Evolutionary conservation across 2,329 filamentous ascomycete genomes (phyloP), one percentile per base, ranked within the genome.

Genomic region (Elsinoe arachidis): DNA sequence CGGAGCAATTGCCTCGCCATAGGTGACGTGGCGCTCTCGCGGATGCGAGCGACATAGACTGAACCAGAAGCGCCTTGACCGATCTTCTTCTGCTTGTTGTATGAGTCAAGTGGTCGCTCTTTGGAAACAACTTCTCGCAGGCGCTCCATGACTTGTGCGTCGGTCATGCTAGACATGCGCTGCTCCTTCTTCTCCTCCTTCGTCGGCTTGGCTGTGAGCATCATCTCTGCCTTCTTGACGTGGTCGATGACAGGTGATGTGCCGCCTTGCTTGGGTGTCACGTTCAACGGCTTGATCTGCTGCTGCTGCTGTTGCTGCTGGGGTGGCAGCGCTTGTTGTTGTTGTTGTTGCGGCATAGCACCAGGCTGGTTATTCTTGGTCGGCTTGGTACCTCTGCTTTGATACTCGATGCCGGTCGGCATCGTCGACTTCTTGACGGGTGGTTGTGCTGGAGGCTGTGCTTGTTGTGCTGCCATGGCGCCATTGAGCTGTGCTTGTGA

Each of bases 51-150:
- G 61, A 99, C 92, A 68, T 99, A 99, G 49, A 99, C 93, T 19
- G 92, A 97, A 58, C 93, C 93, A 61, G 93, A 99, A 57, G 93
- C 93, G 74, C 93, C 93, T 72, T 99, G 93, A 17, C 93, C 93
- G 72, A 99, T 97, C 80, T 99, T 99, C 81, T 96, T 96, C 75
- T 97, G 93, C 78, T 99, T 99, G 67, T 91, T 92, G 77, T 99
- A 99, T 21, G 91, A 96, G 63, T 95, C 78, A 66, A 95, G 87
- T 55, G 93, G 93, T 68, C 95, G 91, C 60, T 96, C 90, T 71
- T 95, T 95, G 61, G 91, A 96, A 1, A 99, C 93, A 6, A 93
- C 92, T 63, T 95, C 89, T 69, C 91, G 88, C 56, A 99, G 80
- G 69, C 90, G 93, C 63, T 89, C 86, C 93, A 99, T 99, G 58